Evolutionary conservation across 2,329 filamentous ascomycete species (phyloP).

Genomic region (Colletotrichum graminicola): DNA sequence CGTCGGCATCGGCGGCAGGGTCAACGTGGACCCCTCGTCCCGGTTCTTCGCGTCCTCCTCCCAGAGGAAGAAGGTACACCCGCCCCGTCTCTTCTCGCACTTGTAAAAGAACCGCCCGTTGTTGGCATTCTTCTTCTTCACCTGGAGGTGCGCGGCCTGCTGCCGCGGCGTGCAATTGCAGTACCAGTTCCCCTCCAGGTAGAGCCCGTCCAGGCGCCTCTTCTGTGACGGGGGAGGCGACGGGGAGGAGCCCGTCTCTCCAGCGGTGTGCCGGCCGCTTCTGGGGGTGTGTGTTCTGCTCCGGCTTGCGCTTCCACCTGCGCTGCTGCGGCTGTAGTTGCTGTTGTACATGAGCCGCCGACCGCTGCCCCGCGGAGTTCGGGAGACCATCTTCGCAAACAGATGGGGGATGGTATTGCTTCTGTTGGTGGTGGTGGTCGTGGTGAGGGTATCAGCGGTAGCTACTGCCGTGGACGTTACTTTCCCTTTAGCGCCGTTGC

Average conservation of each 20-base stretch:
- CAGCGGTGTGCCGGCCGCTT: background rate
- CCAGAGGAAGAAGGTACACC: conserved; percentile 62
- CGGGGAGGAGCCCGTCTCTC: conserved; percentile 11
- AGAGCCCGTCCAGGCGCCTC: conserved; percentile 52
- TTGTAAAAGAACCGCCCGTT: conserved; percentile 58
- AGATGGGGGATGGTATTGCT: background rate
- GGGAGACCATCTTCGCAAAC: conserved; percentile 20
- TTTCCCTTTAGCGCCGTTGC: conserved; percentile 6
- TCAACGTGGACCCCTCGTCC: conserved; percentile 28
- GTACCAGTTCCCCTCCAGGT: conserved; percentile 52
- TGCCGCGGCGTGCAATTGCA: conserved; percentile 59
- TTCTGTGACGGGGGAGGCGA: conserved; percentile 44
- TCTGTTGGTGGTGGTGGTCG: background rate
- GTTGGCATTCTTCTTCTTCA: conserved; percentile 55
- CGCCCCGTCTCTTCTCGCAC: conserved; percentile 50
- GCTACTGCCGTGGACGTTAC: background rate
- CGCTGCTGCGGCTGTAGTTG: background rate
- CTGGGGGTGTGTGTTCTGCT: conserved; percentile 7
- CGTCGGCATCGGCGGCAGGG: conserved; percentile 32
- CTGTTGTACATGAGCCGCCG: conserved; percentile 29
- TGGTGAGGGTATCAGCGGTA: background rate
- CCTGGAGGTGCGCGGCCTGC: conserved; percentile 51
- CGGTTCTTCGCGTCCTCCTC: conserved; percentile 52
- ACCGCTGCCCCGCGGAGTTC: conserved; percentile 32
- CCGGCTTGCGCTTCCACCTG: background rate